Evolutionary conservation across 495 filamentous ascomycete genomes (phyloP).

Genomic region (Penicillium egyptiacum): DNA sequence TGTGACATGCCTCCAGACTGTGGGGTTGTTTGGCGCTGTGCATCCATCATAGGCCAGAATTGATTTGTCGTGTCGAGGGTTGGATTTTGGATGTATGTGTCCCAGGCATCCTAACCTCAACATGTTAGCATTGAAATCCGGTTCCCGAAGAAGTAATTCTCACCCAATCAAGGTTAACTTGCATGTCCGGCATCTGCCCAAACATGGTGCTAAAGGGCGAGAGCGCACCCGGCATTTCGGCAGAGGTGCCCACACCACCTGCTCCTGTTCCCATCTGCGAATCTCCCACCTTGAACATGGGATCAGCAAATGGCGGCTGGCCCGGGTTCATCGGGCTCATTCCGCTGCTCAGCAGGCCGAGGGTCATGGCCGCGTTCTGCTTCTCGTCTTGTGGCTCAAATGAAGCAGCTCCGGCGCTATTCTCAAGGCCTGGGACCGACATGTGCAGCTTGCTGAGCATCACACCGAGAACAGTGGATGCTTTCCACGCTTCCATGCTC

Average conservation of each 20-base stretch:
- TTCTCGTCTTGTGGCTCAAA: slow-evolving; percentile 48
- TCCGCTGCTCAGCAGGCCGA: slow-evolving; percentile 74
- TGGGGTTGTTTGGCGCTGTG: slow-evolving; percentile 29
- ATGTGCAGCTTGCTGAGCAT: slow-evolving; percentile 74
- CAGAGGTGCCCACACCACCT: slow-evolving; percentile 31
- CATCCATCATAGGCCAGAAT: slow-evolving; percentile 49
- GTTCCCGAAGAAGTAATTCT: slow-evolving; percentile 23
- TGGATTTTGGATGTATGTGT: slow-evolving; percentile 54
- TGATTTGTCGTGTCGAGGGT: slow-evolving; percentile 46
- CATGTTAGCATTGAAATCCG: slow-evolving; percentile 17
- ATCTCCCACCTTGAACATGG: slow-evolving; percentile 35
- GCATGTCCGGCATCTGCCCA: slow-evolving; percentile 61
- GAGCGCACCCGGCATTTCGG: slow-evolving; percentile 39
- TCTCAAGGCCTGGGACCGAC: slow-evolving; percentile 30
- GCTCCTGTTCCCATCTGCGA: slow-evolving; percentile 29
- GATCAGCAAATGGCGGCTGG: slow-evolving; percentile 33
- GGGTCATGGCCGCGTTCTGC: slow-evolving; percentile 72
- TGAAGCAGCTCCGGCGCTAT: slow-evolving; percentile 20
- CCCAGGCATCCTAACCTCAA: slow-evolving; percentile 52
- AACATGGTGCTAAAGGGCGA: slow-evolving; percentile 59
- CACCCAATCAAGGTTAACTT: slow-evolving; percentile 78
- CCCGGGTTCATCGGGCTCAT: slow-evolving; percentile 60
- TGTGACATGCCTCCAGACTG: slow-evolving; percentile 22
- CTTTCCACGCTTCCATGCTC: slow-evolving; percentile 89
- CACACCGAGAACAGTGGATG: slow-evolving; percentile 68